Evolutionary conservation across 2,329 filamentous ascomycete species (phyloP).

Genomic region (Alternaria burnsii): DNA sequence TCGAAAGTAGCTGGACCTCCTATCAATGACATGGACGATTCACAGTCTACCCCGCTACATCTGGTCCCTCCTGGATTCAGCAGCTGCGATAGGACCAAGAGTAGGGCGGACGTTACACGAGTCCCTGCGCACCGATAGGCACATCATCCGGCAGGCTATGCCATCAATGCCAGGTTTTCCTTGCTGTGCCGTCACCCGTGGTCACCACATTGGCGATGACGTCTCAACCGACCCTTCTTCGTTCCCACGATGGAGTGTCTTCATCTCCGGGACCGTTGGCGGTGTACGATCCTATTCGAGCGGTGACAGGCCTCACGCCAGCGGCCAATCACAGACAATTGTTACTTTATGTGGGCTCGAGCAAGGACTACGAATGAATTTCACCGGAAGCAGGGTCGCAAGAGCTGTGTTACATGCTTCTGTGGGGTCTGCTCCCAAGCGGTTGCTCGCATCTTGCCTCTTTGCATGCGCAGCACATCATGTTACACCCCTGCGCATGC

Average conservation of each 20-base stretch:
- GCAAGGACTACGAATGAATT: conserved; percentile 23
- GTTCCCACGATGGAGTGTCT: conserved; percentile 3
- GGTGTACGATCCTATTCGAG: conserved; percentile 22
- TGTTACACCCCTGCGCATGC: conserved; percentile 8
- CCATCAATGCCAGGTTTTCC: conserved; percentile 2
- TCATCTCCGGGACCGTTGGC: conserved; percentile 15
- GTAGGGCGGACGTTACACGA: conserved; percentile 11
- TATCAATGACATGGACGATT: not conserved
- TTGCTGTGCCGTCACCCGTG: conserved; percentile 11
- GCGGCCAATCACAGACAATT: conserved; percentile 23
- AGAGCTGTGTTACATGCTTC: conserved; percentile 34
- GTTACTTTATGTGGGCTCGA: conserved; percentile 8
- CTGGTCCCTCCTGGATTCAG: not conserved
- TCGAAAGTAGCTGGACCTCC: conserved; percentile 50
- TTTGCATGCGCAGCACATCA: conserved; percentile 25
- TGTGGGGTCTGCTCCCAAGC: conserved; percentile 22
- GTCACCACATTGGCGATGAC: conserved; percentile 21
- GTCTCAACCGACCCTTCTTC: conserved; percentile 5
- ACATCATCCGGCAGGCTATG: not conserved
- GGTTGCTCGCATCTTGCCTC: conserved; percentile 28
- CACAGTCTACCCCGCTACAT: conserved; percentile 1
- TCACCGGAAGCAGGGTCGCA: conserved; percentile 37
- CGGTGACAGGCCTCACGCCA: conserved; percentile 24
- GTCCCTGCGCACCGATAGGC: conserved; percentile 9
- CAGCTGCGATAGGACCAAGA: conserved; percentile 1